Evolutionary conservation across 208 protist species (phyloP).

Genomic region (Crithidia mellificae): DNA sequence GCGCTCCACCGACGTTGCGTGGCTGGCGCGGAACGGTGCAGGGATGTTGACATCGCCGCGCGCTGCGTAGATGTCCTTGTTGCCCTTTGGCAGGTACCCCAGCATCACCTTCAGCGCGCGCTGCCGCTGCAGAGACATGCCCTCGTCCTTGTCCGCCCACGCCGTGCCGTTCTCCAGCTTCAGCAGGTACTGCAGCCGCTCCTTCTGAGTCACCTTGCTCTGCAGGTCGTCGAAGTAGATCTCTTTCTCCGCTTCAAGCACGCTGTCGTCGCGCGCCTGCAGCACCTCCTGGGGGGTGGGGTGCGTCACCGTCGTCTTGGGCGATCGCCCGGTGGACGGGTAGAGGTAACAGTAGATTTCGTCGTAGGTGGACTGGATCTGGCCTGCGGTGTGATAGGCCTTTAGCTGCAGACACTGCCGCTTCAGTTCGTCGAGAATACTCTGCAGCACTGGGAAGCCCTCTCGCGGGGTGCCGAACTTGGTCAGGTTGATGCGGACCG

Average conservation of each 20-base stretch:
- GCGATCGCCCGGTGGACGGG: constrained; percentile 77
- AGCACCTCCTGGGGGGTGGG: constrained; percentile 57
- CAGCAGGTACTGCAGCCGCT: constrained; percentile 62
- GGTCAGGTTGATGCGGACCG: constrained; percentile 78
- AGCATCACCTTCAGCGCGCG: constrained; percentile 88
- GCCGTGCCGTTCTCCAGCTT: constrained; percentile 79
- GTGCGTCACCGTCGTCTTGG: constrained; percentile 81
- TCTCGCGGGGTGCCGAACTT: constrained; percentile 86
- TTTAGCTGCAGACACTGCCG: constrained; percentile 65
- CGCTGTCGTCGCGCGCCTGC: constrained; percentile 58
- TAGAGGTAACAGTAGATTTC: constrained; percentile 88
- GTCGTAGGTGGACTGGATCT: constrained; percentile 71
- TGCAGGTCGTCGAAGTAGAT: constrained; percentile 84
- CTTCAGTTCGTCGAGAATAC: constrained; percentile 78
- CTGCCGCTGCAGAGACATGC: constrained; percentile 83
- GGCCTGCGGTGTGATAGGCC: constrained; percentile 76
- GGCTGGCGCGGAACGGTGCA: constrained; percentile 80
- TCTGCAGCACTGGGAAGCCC: constrained; percentile 80
- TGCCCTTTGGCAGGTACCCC: constrained; percentile 86
- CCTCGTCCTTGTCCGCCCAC: constrained; percentile 88
- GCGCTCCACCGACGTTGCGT: constrained; percentile 67
- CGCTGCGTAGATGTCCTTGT: constrained; percentile 83
- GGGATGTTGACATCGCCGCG: constrained; percentile 84
- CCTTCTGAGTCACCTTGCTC: constrained; percentile 51
- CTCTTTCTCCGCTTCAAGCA: constrained; percentile 78